Conservation (phyloP, 495 filamentous ascomycete genomes). For the Astrothelium subdiscretum region DNA sequence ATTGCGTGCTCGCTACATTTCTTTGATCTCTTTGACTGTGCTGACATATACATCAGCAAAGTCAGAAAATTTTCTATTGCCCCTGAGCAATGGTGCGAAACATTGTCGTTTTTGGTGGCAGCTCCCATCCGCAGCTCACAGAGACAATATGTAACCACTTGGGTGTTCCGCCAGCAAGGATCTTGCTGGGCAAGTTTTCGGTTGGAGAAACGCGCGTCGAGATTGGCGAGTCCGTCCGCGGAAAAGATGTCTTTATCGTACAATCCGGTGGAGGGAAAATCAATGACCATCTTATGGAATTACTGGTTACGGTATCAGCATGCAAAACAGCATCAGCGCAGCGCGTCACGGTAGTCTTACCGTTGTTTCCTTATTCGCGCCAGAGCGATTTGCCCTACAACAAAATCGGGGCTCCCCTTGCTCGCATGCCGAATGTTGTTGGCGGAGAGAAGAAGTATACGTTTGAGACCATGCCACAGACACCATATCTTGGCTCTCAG, state of each 20-base stretch:
- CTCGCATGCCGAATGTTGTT: slow-evolving; percentile 44
- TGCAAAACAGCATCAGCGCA: slow-evolving; percentile 93
- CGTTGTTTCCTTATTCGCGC: slow-evolving; percentile 89
- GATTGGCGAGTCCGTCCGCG: slow-evolving; percentile 88
- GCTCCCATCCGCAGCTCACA: slow-evolving; percentile 80
- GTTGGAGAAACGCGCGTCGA: slow-evolving; percentile 92
- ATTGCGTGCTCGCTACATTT: neutral
- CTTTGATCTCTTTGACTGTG: neutral
- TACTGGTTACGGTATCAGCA: slow-evolving; percentile 91
- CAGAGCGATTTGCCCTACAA: slow-evolving; percentile 95
- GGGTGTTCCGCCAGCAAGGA: slow-evolving; percentile 70
- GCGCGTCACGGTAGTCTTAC: slow-evolving; percentile 84
- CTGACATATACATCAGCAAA: neutral
- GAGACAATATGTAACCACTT: slow-evolving; percentile 76
- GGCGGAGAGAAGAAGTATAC: slow-evolving; percentile 53
- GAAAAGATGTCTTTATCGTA: slow-evolving; percentile 96
- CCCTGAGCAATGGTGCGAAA: slow-evolving; percentile 70
- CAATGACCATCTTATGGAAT: slow-evolving; percentile 91
- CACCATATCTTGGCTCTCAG: slow-evolving; percentile 57
- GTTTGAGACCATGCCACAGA: slow-evolving; percentile 84
- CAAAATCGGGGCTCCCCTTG: slow-evolving; percentile 79
- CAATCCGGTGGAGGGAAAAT: slow-evolving; percentile 81
- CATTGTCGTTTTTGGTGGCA: slow-evolving; percentile 86
- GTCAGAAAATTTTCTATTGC: neutral
- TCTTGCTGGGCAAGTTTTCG: slow-evolving; percentile 79